These are phyloP conservation scores for Chaetoceros muelleri DNA, from an alignment of 108 stramenopile species.

Conservation along the genomic window DNA sequence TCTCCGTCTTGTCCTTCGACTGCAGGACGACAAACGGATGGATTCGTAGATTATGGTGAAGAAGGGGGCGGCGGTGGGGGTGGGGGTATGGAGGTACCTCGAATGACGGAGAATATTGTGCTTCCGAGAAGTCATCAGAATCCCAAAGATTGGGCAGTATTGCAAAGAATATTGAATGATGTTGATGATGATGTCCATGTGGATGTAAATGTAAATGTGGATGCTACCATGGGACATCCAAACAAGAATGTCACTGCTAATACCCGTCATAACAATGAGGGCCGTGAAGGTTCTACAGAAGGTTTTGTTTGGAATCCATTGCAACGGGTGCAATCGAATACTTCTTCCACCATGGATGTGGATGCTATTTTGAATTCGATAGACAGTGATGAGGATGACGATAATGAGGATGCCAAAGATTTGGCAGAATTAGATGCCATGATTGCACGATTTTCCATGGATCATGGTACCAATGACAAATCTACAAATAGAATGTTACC, in stretches of 20 bases:
- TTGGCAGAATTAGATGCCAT: constrained; percentile 5
- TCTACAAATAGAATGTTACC: no score
- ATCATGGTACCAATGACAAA: not conserved
- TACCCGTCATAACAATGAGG: not conserved
- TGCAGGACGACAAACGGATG: not conserved
- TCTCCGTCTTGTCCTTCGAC: not conserved
- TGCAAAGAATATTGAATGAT: constrained; percentile 58
- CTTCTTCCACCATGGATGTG: not conserved
- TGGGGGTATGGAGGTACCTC: not conserved
- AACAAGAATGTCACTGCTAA: not conserved
- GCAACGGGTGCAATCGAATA: not conserved
- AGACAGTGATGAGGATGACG: not conserved
- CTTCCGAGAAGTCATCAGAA: constrained; percentile 2
- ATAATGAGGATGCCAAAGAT: constrained; percentile 23
- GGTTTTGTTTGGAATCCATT: not conserved
- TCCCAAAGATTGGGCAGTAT: constrained; percentile 40
- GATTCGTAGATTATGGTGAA: not conserved
- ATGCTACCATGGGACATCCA: not conserved
- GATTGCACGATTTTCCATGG: not conserved
- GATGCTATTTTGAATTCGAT: constrained; percentile 3
- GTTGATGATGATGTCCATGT: constrained; percentile 49
- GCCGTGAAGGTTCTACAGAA: not conserved
- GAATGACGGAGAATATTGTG: not conserved
- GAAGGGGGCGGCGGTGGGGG: not conserved
- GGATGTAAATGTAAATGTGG: constrained; percentile 7